These are phyloP conservation scores for Agrostemma githago DNA, from an alignment of 148 eudicot species.

Conservation along the genomic window DNA sequence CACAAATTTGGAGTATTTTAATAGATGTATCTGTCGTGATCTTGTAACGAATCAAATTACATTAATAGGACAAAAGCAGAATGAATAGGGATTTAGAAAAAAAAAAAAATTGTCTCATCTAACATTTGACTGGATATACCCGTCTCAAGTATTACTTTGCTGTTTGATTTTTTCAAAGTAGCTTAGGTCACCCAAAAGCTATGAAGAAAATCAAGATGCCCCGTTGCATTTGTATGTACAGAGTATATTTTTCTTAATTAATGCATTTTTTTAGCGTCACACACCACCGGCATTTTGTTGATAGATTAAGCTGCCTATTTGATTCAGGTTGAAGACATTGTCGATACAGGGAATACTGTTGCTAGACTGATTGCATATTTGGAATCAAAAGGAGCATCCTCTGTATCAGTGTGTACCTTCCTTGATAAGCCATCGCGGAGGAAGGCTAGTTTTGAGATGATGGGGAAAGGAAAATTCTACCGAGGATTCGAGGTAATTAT, in stretches of 20 bases:
- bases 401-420: conserved; percentile 75
- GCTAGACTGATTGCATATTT: conserved; percentile 50
- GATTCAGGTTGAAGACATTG: conserved; percentile 86
- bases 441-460: conserved; percentile 49
- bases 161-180: background rate
- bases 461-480: conserved; percentile 73
- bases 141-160: background rate
- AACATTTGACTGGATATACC: too few relatives aligned
- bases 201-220: background rate
- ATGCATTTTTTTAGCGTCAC: background rate
- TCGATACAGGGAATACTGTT: conserved; percentile 78
- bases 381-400: conserved; percentile 69
- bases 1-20: too few relatives aligned
- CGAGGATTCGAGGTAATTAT: conserved; percentile 68
- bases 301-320: background rate
- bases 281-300: background rate
- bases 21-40: too few relatives aligned
- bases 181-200: background rate
- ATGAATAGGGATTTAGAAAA: too few relatives aligned
- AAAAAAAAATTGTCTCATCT: too few relatives aligned
- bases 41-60: too few relatives aligned
- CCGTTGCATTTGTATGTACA: background rate
- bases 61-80: too few relatives aligned
- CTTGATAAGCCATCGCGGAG: conserved; percentile 80
- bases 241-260: background rate